Evolutionary conservation across 305 asterid genomes (phyloP), one percentile per base, ranked within the genome.

Genomic region (Solanum aculeatissimum): DNA sequence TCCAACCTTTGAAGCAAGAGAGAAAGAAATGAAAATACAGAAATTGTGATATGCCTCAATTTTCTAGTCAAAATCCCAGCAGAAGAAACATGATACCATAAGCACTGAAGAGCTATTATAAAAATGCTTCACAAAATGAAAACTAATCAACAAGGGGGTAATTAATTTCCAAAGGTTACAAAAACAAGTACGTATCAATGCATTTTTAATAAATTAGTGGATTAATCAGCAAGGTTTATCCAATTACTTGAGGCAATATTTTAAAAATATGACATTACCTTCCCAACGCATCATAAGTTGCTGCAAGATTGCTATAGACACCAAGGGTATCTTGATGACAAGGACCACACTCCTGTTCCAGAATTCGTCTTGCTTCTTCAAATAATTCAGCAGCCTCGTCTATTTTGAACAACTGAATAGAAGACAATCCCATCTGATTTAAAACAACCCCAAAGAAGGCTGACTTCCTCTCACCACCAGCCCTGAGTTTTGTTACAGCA

Each of bases 361-460:
- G 91, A 85, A 95, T 94, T 88, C 88, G 97, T 85, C 97, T 92
- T 77, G 99, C 99, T 91, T 97, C 98, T 90, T 97, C 99, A 87
- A 97, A 97, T 88, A 95, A 88, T 90, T 93, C 99, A 3, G 97
- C 98, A 62, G 99, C 99, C 89, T 97, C 99, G 35, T 95, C 97
- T 70, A 97, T 95, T 90, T 92, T 94, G 89, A 95, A 95, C 87
- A 95, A 85, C 90, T 97, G 99, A n/a, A 95, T 98, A 55, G 93
- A 92, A 80, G 99, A 95, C 92, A 97, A 89, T 5, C 99, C 99
- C 99, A 97, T 97, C 90, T 97, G 99, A 89, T 97, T 97, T 89
- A 97, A 84, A 86, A 95, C 97, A 25, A 97, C 95, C 32, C 99
- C 99, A 79, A 95, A 97, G 90, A 97, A 97, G 7, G 97, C 97